These are phyloP conservation scores for Rhodotorula sp. DNA, from an alignment of 1,284 basidiomycete genomes.

Conservation along the genomic window DNA sequence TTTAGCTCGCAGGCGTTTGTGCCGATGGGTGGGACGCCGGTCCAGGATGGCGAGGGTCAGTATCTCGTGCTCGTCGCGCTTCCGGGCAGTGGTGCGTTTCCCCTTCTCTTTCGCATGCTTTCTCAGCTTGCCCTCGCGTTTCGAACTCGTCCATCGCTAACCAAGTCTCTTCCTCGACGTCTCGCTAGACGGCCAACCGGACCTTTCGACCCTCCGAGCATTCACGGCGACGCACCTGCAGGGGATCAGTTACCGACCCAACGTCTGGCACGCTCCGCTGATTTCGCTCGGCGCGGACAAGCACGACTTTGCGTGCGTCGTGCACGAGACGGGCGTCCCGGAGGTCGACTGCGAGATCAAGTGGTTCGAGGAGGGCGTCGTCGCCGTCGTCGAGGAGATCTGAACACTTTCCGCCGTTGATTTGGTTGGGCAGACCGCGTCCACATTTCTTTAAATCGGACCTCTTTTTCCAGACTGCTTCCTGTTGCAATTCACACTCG, in stretches of 20 bases:
- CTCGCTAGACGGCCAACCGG: conserved; percentile 66
- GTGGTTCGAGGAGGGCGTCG: conserved; percentile 52
- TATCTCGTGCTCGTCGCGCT: conserved; percentile 82
- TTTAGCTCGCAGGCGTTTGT: conserved; percentile 69
- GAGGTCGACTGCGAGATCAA: conserved; percentile 73
- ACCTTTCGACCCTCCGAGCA: conserved; percentile 68
- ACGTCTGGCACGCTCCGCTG: conserved; percentile 70
- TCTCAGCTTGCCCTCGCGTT: too few relatives aligned
- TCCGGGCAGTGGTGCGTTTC: conserved; percentile 58
- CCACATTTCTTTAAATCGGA: too few relatives aligned
- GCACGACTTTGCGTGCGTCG: conserved; percentile 46
- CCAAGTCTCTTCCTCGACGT: background rate
- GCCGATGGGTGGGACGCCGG: conserved; percentile 63
- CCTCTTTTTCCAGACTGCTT: too few relatives aligned
- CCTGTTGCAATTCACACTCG: too few relatives aligned
- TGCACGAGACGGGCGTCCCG: conserved; percentile 45
- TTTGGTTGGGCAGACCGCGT: too few relatives aligned
- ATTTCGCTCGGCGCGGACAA: conserved; percentile 39
- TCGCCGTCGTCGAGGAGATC: conserved; percentile 40
- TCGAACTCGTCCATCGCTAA: rapidly evolving
- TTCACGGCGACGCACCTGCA: conserved; percentile 76
- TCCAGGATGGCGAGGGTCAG: conserved; percentile 43
- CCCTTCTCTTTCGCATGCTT: background rate
- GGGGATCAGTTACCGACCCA: conserved; percentile 76
- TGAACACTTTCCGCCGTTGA: background rate